Evolutionary conservation across 1,139 yeast species (phyloP).

Genomic region (Ogataea hybrid): DNA sequence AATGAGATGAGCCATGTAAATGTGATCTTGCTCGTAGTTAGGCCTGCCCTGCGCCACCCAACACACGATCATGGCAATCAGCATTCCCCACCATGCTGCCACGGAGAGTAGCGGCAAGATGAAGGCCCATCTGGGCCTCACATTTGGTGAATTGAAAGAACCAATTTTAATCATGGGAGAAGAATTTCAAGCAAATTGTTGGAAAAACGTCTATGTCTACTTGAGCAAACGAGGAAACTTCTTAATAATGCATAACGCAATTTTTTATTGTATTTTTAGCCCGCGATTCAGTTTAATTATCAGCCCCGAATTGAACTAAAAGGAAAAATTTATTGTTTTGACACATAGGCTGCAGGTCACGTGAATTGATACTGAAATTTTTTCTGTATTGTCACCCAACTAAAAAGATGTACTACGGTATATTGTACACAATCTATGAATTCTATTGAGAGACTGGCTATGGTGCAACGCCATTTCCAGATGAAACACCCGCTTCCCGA

Average conservation of each 20-base stretch:
- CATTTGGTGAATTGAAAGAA: constrained; percentile 22
- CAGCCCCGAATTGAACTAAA: no score
- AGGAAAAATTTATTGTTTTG: no score
- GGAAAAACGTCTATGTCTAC: background rate
- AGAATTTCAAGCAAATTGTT: background rate
- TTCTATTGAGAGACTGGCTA: no score
- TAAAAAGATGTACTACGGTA: no score
- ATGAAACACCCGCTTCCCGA: no score
- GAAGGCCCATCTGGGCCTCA: constrained; percentile 32
- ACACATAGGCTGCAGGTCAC: no score
- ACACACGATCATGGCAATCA: constrained; percentile 61
- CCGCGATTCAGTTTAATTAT: no score
- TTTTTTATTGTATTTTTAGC: background rate
- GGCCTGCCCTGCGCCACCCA: constrained; percentile 87
- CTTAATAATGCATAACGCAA: background rate
- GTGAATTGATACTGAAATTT: no score
- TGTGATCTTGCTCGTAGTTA: constrained; percentile 56
- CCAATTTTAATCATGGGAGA: constrained; percentile 22
- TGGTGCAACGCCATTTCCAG: no score
- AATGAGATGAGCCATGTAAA: constrained; percentile 39
- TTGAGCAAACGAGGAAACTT: background rate
- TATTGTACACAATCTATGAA: no score
- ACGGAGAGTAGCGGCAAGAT: constrained; percentile 56
- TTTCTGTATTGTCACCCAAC: no score
- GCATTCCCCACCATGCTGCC: constrained; percentile 75